Percentiles rank a stretch among this genome's conserved stretches.
These are phyloP conservation scores for Botrytis sinoallii DNA, from an alignment of 2,329 filamentous ascomycete genomes.

Conservation along the genomic window DNA sequence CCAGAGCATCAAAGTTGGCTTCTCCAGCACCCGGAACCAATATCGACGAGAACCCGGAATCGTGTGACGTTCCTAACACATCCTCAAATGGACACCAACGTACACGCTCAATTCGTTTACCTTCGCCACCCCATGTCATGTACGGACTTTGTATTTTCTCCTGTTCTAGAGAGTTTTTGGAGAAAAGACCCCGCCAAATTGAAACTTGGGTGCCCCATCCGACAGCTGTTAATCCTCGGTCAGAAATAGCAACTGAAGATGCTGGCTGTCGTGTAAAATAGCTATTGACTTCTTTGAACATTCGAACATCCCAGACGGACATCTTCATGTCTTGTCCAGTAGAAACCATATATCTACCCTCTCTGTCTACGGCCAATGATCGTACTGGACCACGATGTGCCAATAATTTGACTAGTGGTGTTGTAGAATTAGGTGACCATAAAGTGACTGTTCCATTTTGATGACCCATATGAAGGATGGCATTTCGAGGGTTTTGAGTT, in stretches of 20 bases:
- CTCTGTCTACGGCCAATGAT: slow-evolving; percentile 78
- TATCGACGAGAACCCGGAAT: slow-evolving; percentile 82
- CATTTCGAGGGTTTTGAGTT: slow-evolving; percentile 87
- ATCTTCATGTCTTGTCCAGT: slow-evolving; percentile 86
- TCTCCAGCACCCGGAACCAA: slow-evolving; percentile 94
- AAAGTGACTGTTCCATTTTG: slow-evolving; percentile 92
- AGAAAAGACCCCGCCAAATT: slow-evolving; percentile 88
- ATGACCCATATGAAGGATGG: slow-evolving; percentile 86
- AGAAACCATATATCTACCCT: slow-evolving; percentile 93
- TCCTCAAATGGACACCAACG: slow-evolving; percentile 96
- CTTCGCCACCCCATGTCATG: slow-evolving; percentile 88
- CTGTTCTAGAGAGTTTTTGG: slow-evolving; percentile 66
- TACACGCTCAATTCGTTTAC: slow-evolving; percentile 73
- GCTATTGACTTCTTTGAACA: slow-evolving; percentile 87
- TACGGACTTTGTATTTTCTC: slow-evolving; percentile 84
- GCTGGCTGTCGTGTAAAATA: slow-evolving; percentile 84
- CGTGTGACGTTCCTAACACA: slow-evolving; percentile 80
- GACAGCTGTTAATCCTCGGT: slow-evolving; percentile 81
- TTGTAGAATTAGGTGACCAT: slow-evolving; percentile 89
- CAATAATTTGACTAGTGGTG: slow-evolving; percentile 85
- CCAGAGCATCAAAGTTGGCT: slow-evolving; percentile 90
- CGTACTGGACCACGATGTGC: slow-evolving; percentile 88
- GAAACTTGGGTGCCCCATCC: slow-evolving; percentile 88
- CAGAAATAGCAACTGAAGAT: slow-evolving; percentile 81
- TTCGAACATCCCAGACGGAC: slow-evolving; percentile 94